These are phyloP conservation scores for Pseudotulostoma volvatum DNA, from an alignment of 495 filamentous ascomycete genomes.

Conservation along the genomic window DNA sequence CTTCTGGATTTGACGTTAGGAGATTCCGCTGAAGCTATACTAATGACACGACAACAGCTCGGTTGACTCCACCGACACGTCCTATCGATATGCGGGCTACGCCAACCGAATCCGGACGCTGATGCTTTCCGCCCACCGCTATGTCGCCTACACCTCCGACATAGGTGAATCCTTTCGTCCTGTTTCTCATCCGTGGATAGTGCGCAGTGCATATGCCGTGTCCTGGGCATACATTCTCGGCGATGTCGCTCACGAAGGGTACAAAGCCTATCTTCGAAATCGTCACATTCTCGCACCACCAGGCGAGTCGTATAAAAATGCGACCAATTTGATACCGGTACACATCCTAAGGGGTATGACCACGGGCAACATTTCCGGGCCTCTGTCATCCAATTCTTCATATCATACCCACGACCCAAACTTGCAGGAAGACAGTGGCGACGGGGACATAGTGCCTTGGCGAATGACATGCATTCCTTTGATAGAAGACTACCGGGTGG, in stretches of 20 bases:
- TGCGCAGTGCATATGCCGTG: conserved; percentile 71
- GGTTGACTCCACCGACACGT: conserved; percentile 66
- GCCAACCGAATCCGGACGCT: conserved; percentile 74
- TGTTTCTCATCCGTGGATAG: conserved; percentile 68
- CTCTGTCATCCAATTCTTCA: conserved; percentile 7
- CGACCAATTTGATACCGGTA: conserved; percentile 16
- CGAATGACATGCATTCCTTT: conserved; percentile 39
- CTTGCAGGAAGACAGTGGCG: not conserved
- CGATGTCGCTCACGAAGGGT: conserved; percentile 85
- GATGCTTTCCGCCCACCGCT: conserved; percentile 79
- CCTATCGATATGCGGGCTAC: conserved; percentile 85
- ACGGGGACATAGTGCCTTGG: conserved; percentile 16
- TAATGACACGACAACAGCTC: conserved; percentile 37
- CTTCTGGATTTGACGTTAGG: no score
- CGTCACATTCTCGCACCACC: conserved; percentile 34
- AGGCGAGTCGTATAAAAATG: conserved; percentile 27
- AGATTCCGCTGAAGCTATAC: no score
- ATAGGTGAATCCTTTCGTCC: conserved; percentile 95
- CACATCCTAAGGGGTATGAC: conserved; percentile 25
- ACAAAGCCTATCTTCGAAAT: conserved; percentile 82
- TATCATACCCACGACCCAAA: conserved; percentile 4
- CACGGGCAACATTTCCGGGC: conserved; percentile 19
- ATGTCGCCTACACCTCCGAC: conserved; percentile 94
- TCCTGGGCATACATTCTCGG: conserved; percentile 87
- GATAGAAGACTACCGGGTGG: conserved; percentile 76